phyloP scores from a whole-genome alignment of 352 stramenopile species.

The Thraustotheca clavata region DNA sequence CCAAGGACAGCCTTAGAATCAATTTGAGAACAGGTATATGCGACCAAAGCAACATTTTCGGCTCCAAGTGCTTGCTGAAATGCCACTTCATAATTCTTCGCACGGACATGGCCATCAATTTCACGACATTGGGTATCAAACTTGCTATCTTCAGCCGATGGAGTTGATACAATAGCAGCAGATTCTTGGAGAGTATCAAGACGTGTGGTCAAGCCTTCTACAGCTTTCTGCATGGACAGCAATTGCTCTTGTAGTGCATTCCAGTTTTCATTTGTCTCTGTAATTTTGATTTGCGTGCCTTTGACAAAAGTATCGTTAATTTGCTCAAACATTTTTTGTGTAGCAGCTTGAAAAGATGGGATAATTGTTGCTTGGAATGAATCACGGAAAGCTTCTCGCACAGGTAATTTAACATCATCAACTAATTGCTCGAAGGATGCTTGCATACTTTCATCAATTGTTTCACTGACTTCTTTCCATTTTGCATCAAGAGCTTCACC shows the following conservation, averaged over 20 bases:
- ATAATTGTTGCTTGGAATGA: constrained; percentile 84
- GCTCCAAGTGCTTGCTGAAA: constrained; percentile 75
- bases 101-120: constrained; percentile 38
- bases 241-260: constrained; percentile 51
- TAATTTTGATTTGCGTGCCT: constrained; percentile 42
- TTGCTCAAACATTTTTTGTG: constrained; percentile 86
- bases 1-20: constrained; percentile 55
- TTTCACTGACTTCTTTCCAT: not conserved
- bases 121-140: constrained; percentile 51
- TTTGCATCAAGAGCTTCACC: constrained; percentile 29
- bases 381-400: constrained; percentile 77
- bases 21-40: constrained; percentile 58
- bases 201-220: constrained; percentile 26
- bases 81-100: constrained; percentile 61
- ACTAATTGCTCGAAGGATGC: constrained; percentile 70
- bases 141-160: constrained; percentile 41
- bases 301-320: constrained; percentile 79
- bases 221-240: constrained; percentile 52
- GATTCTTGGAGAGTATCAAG: constrained; percentile 24
- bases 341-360: constrained; percentile 76
- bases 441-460: constrained; percentile 25
- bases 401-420: constrained; percentile 66
- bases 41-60: constrained; percentile 64
- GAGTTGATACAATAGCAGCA: constrained; percentile 18
- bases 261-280: constrained; percentile 46